phyloP scores from a whole-genome alignment of 129 eudicot species.

The Daucus carota region DNA sequence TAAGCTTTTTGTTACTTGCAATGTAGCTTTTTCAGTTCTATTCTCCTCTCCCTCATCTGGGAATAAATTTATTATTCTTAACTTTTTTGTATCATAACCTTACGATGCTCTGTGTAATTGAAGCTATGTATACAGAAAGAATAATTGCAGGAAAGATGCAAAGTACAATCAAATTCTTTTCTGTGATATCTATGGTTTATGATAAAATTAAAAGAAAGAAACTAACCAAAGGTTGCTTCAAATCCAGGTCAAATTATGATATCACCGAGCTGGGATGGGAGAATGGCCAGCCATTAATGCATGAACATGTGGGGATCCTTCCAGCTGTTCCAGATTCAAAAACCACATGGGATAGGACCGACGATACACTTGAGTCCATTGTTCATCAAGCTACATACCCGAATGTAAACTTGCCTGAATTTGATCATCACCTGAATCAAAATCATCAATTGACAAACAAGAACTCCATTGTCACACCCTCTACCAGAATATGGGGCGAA shows the following conservation, averaged over 20 bases:
- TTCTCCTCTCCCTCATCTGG: background rate
- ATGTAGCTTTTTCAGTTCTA: background rate
- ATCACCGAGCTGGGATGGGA: conserved; percentile 87
- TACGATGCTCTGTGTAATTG: background rate
- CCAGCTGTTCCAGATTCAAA: conserved; percentile 17
- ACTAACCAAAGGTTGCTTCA: background rate
- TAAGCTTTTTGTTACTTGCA: background rate
- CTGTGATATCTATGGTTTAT: background rate
- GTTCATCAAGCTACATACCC: conserved; percentile 23
- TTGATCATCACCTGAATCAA: background rate
- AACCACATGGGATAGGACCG: conserved; percentile 31
- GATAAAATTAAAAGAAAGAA: background rate
- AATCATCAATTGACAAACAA: background rate
- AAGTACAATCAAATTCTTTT: background rate
- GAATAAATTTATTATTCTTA: background rate
- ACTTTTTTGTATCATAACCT: background rate
- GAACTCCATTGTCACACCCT: background rate
- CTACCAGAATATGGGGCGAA: conserved; percentile 4
- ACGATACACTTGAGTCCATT: conserved; percentile 71
- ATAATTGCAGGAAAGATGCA: background rate
- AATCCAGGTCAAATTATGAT: conserved; percentile 51
- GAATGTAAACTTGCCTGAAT: background rate
- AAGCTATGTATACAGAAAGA: background rate
- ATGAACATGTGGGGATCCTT: conserved; percentile 35
- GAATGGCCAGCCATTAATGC: conserved; percentile 78